Evolutionary conservation across 345 rosid genomes (phyloP).

Genomic region (Trapa bicornis): DNA sequence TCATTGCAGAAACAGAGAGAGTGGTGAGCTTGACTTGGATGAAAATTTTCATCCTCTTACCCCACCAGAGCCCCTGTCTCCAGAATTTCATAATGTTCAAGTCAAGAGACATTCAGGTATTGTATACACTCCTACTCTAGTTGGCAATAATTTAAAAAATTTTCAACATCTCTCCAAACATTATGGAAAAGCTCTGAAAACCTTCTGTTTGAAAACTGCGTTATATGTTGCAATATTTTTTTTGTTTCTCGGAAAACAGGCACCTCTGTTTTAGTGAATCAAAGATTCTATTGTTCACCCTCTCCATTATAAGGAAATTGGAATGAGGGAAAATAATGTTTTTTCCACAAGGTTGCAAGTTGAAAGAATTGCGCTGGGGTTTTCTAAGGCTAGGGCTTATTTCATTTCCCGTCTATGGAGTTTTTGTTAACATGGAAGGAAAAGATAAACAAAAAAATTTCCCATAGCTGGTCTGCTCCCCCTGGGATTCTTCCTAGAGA

Average conservation of each 20-base stretch:
- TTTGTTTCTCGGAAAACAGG: too few species aligned
- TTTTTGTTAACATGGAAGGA: neutral
- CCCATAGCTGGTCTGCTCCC: too few species aligned
- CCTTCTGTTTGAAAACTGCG: neutral
- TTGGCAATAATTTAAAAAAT: too few species aligned
- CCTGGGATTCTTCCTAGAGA: neutral
- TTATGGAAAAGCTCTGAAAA: too few species aligned
- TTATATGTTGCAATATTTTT: neutral
- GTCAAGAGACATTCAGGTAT: constrained; percentile 33
- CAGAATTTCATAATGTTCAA: constrained; percentile 9
- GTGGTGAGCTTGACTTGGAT: constrained; percentile 7
- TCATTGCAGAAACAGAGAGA: constrained; percentile 6
- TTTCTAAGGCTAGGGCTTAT: neutral
- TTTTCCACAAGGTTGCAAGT: neutral
- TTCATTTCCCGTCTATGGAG: neutral
- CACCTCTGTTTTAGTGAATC: too few species aligned
- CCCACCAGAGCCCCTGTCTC: constrained; percentile 18
- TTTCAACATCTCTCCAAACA: too few species aligned
- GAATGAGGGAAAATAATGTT: too few species aligned
- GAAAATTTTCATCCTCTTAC: constrained; percentile 16
- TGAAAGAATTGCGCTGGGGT: neutral
- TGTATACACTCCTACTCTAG: neutral
- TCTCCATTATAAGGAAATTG: too few species aligned
- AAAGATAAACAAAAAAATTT: neutral
- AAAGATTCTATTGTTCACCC: too few species aligned